These are phyloP conservation scores for Pythium brachiatum DNA, from an alignment of 352 stramenopile genomes.

Conservation along the genomic window DNA sequence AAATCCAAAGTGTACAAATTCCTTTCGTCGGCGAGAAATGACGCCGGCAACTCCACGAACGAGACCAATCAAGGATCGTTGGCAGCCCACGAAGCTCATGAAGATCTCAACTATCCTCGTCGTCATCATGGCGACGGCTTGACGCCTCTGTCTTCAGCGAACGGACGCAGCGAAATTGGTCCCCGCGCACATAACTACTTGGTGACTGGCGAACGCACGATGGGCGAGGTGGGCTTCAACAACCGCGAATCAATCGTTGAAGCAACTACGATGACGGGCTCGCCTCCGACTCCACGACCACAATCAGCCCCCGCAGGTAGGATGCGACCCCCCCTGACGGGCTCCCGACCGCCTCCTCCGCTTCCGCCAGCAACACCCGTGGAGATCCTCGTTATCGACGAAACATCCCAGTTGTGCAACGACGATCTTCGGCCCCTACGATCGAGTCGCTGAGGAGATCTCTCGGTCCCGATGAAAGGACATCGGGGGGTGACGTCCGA, in stretches of 20 bases:
- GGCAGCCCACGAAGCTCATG: conserved; percentile 28
- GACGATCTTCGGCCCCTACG: conserved; percentile 7
- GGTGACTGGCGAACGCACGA: conserved; percentile 57
- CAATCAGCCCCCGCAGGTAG: conserved; percentile 3
- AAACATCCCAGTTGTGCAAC: conserved; percentile 18
- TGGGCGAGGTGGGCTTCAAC: conserved; percentile 25
- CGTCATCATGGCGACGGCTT: conserved; percentile 14
- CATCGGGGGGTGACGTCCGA: too few species aligned
- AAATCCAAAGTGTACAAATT: conserved; percentile 35
- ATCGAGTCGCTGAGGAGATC: neutral
- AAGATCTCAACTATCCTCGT: neutral
- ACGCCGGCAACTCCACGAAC: conserved; percentile 47
- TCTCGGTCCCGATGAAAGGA: conserved; percentile 23
- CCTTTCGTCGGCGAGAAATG: conserved; percentile 54
- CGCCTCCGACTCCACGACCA: conserved; percentile 5
- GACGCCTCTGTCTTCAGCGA: conserved; percentile 22
- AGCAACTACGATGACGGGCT: conserved; percentile 4
- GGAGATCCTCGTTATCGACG: conserved; percentile 22
- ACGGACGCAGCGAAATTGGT: conserved; percentile 42
- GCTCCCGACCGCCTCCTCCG: conserved; percentile 5
- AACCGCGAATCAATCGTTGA: conserved; percentile 19
- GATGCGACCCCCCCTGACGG: neutral
- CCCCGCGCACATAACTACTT: conserved; percentile 65
- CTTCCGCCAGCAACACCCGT: conserved; percentile 7
- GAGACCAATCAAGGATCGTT: too few species aligned